Evolutionary conservation across 2,329 filamentous ascomycete species (phyloP).

Genomic region (Fusarium dimerum): DNA sequence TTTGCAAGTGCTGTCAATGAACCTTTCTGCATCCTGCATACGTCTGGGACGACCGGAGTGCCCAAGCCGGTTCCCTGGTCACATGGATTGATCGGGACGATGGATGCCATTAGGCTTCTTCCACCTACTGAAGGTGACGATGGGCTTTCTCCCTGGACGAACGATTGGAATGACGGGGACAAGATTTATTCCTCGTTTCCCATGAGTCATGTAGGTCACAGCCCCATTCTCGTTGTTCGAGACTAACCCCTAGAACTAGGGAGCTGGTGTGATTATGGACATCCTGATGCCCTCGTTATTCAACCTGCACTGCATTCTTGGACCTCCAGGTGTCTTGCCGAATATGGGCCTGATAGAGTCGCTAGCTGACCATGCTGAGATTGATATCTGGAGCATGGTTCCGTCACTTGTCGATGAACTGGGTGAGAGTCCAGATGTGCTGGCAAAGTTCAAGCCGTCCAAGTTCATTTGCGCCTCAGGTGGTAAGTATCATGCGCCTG

Average conservation of each 20-base stretch:
- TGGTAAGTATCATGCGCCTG: constrained; percentile 10
- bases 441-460: constrained; percentile 32
- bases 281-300: constrained; percentile 40
- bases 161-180: constrained; percentile 31
- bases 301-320: constrained; percentile 37
- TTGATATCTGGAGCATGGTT: constrained; percentile 42
- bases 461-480: constrained; percentile 41
- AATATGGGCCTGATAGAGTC: constrained; percentile 37
- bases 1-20: constrained; percentile 37
- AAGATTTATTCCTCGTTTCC: constrained; percentile 39
- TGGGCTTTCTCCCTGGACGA: constrained; percentile 31
- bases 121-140: constrained; percentile 33
- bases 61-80: constrained; percentile 42
- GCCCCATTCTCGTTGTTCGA: not conserved
- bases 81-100: constrained; percentile 34
- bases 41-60: constrained; percentile 44
- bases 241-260: constrained; percentile 19
- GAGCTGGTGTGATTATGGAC: constrained; percentile 44
- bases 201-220: constrained; percentile 34
- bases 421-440: constrained; percentile 31
- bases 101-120: constrained; percentile 40
- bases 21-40: constrained; percentile 41
- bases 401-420: constrained; percentile 38
- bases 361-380: constrained; percentile 34
- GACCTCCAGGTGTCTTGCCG: constrained; percentile 36